phyloP scores from a whole-genome alignment of 2,329 filamentous ascomycete species.

The Sclerotinia subarctica region DNA sequence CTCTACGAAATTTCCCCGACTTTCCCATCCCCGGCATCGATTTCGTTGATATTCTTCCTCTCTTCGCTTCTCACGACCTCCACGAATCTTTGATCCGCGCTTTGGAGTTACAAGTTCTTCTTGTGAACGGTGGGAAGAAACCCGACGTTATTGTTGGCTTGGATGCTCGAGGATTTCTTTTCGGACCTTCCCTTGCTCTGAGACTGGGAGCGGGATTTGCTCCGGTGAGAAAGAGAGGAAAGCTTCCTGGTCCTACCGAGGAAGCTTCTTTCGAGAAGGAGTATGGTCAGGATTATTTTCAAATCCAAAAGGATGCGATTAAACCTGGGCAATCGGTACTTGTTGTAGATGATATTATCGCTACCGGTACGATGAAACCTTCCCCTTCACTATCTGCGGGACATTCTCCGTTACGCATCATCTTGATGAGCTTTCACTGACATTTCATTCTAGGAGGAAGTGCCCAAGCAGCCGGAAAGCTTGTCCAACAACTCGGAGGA shows the following conservation, averaged over 20 bases:
- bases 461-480: conserved; percentile 78
- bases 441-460: conserved; percentile 68
- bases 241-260: conserved; percentile 85
- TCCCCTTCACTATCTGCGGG: background rate
- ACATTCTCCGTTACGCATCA: too few relatives aligned
- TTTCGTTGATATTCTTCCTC: conserved; percentile 96
- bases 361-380: conserved; percentile 68
- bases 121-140: conserved; percentile 57
- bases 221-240: conserved; percentile 91
- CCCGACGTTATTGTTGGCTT: conserved; percentile 92
- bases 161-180: conserved; percentile 92
- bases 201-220: conserved; percentile 82
- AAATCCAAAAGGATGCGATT: conserved; percentile 88
- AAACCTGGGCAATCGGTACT: conserved; percentile 84
- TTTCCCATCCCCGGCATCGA: conserved; percentile 90
- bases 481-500: conserved; percentile 83
- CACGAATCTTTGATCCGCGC: conserved; percentile 78
- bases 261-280: conserved; percentile 91
- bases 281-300: conserved; percentile 91
- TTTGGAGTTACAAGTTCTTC: conserved; percentile 76
- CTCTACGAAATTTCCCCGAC: conserved; percentile 83
- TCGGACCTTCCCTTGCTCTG: conserved; percentile 85
- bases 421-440: conserved; percentile 14
- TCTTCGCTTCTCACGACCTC: conserved; percentile 75
- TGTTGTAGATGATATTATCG: conserved; percentile 97